Evolutionary conservation across 1,284 basidiomycete genomes (phyloP).

Genomic region (Sutorius eximius): DNA sequence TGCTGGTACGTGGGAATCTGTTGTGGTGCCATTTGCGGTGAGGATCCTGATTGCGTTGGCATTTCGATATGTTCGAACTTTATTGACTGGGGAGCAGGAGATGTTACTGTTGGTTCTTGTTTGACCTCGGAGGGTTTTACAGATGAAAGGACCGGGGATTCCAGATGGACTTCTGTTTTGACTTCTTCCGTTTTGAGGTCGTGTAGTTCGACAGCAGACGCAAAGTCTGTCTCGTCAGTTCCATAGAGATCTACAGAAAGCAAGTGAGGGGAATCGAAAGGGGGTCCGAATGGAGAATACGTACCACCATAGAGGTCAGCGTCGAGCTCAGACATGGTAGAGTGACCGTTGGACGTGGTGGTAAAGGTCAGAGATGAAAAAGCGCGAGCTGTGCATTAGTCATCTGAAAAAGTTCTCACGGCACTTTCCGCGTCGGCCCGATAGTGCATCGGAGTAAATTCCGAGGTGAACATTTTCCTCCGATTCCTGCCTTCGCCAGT

Average conservation of each 20-base stretch:
- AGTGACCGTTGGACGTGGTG: slow-evolving; percentile 47
- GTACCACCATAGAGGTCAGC: slow-evolving; percentile 81
- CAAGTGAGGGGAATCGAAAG: background rate
- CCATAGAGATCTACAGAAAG: slow-evolving; percentile 68
- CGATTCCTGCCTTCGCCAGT: background rate
- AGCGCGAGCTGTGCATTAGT: slow-evolving; percentile 25
- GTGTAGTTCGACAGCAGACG: slow-evolving; percentile 43
- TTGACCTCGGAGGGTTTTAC: slow-evolving; percentile 20
- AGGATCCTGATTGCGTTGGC: slow-evolving; percentile 20
- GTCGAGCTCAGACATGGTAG: slow-evolving; percentile 67
- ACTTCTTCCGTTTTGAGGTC: slow-evolving; percentile 30
- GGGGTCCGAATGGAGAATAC: slow-evolving; percentile 12
- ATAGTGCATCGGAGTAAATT: background rate
- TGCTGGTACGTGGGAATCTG: slow-evolving; percentile 78
- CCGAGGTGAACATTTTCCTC: background rate
- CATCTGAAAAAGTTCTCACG: slow-evolving; percentile 30
- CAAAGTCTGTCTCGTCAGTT: slow-evolving; percentile 66
- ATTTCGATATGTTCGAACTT: slow-evolving; percentile 25
- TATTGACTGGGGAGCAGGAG: slow-evolving; percentile 18
- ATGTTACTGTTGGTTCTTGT: slow-evolving; percentile 18
- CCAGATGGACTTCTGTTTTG: slow-evolving; percentile 14
- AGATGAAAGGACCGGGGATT: slow-evolving; percentile 17
- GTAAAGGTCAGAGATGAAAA: slow-evolving; percentile 38
- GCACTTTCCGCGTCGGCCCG: slow-evolving; percentile 18
- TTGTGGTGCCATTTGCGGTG: slow-evolving; percentile 46